Conservation (phyloP, 768 basidiomycete genomes). For the Agaricus sinodeliciosus region DNA sequence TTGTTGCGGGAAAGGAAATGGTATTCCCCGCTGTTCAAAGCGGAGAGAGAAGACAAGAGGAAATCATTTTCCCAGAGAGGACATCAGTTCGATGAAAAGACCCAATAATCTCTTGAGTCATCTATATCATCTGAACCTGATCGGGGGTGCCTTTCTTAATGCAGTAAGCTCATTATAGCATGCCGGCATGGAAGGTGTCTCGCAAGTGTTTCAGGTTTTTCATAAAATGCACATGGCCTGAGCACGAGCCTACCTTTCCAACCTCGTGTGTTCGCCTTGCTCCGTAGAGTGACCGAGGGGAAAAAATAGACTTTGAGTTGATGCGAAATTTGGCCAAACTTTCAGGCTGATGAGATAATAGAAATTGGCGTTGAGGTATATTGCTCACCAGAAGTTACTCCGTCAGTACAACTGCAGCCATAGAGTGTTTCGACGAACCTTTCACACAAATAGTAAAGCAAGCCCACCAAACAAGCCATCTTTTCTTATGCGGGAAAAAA, state of each 20-base stretch:
- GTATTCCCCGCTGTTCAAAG: neutral
- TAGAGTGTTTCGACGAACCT: neutral
- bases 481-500: constrained; percentile 5
- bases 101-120: neutral
- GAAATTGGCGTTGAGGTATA: no score
- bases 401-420: neutral
- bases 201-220: constrained; percentile 11
- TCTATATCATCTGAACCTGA: neutral
- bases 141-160: neutral
- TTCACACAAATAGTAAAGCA: neutral
- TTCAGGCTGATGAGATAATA: no score
- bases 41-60: neutral
- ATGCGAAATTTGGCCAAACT: neutral
- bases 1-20: no score
- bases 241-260: constrained; percentile 8
- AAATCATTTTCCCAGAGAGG: neutral
- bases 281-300: neutral
- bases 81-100: neutral
- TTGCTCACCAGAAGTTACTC: neutral
- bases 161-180: neutral
- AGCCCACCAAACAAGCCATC: neutral
- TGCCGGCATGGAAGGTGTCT: constrained; percentile 7
- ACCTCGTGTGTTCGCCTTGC: constrained; percentile 7
- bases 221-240: constrained; percentile 9
- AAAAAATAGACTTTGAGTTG: constrained; percentile 1